Conservation (phyloP, 768 basidiomycete genomes). For the Pholiota conissans region DNA sequence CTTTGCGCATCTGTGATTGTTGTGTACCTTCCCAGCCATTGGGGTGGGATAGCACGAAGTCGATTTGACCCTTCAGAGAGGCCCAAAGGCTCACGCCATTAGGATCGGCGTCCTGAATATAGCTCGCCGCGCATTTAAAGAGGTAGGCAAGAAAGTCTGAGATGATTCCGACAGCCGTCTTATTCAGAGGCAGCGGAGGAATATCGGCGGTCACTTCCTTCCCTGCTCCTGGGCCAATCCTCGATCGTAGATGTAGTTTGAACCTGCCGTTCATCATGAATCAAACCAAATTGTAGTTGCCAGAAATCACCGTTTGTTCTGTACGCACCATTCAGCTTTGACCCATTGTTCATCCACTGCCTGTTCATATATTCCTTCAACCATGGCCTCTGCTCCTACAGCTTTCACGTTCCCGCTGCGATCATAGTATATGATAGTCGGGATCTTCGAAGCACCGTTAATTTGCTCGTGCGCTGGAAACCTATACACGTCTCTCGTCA, state of each 20-base stretch:
- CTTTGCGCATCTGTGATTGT: conserved; percentile 39
- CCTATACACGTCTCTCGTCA: too few species aligned
- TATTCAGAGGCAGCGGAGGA: conserved; percentile 42
- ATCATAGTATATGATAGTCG: conserved; percentile 55
- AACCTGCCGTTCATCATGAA: conserved; percentile 42
- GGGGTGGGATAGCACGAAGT: conserved; percentile 45
- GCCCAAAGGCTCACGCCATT: conserved; percentile 40
- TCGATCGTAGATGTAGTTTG: conserved; percentile 31
- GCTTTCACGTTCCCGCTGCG: conserved; percentile 36
- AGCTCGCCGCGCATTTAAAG: conserved; percentile 36
- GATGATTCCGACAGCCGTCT: conserved; percentile 40
- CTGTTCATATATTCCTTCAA: conserved; percentile 36
- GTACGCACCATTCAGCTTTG: conserved; percentile 37
- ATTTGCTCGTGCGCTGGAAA: conserved; percentile 49
- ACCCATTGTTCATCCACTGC: conserved; percentile 47
- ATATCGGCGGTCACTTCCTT: conserved; percentile 31
- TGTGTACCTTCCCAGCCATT: conserved; percentile 44
- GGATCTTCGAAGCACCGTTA: conserved; percentile 48
- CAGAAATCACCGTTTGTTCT: too few species aligned
- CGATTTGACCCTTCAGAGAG: conserved; percentile 32
- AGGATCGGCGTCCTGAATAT: conserved; percentile 42
- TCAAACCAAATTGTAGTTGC: too few species aligned
- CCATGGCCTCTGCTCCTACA: conserved; percentile 47
- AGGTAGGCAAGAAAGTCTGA: conserved; percentile 51
- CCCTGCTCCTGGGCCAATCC: conserved; percentile 14